phyloP scores from a whole-genome alignment of 495 filamentous ascomycete genomes.

The Symbiotaphrina buchneri region DNA sequence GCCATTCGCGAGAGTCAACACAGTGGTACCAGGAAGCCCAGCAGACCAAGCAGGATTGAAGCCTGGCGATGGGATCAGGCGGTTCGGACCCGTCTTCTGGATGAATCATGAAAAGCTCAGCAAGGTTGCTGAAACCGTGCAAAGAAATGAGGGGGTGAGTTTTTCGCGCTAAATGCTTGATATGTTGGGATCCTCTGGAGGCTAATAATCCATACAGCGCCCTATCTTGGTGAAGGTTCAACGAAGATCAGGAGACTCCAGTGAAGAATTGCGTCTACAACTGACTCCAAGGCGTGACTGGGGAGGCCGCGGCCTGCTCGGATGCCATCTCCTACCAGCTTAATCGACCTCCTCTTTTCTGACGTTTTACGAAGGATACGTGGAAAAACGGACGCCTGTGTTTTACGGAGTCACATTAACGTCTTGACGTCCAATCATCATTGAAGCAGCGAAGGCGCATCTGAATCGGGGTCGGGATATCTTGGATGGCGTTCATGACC shows the following conservation, averaged over 20 bases:
- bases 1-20: constrained; percentile 83
- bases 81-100: constrained; percentile 63
- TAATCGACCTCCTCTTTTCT: too few relatives aligned
- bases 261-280: constrained; percentile 38
- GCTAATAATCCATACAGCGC: constrained; percentile 22
- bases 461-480: too few relatives aligned
- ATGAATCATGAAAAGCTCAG: constrained; percentile 67
- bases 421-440: too few relatives aligned
- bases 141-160: constrained; percentile 78
- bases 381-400: too few relatives aligned
- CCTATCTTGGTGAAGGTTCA: constrained; percentile 47
- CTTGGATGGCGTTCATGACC: too few relatives aligned
- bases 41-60: constrained; percentile 67
- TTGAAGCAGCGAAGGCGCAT: too few relatives aligned
- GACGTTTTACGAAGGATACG: too few relatives aligned
- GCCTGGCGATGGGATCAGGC: constrained; percentile 59
- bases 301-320: constrained; percentile 74
- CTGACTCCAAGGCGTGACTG: constrained; percentile 56
- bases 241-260: constrained; percentile 18
- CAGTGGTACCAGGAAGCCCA: constrained; percentile 54
- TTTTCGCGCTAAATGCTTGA: too few relatives aligned
- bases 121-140: constrained; percentile 66
- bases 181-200: too few relatives aligned
- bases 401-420: too few relatives aligned
- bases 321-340: constrained; percentile 60